Percentiles rank a stretch among this genome's conserved stretches.
These are phyloP conservation scores for Tulasnella sp. DNA, from an alignment of 768 basidiomycete genomes.

Conservation along the genomic window DNA sequence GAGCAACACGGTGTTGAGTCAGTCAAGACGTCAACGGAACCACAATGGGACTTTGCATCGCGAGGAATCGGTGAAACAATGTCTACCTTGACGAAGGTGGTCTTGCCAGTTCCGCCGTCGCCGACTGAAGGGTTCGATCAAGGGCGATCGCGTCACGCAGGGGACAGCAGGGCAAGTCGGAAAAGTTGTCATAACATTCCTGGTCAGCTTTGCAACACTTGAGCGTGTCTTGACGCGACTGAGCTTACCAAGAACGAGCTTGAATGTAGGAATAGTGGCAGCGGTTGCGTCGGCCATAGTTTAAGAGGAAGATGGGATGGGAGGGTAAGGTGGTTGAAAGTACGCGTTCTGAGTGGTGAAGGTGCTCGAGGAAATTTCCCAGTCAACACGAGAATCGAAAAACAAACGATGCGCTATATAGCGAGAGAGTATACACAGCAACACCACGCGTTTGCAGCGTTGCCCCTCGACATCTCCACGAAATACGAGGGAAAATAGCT, in stretches of 20 bases:
- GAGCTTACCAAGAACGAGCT: constrained; percentile 91
- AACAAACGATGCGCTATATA: constrained; percentile 10
- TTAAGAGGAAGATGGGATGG: constrained; percentile 3
- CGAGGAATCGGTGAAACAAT: constrained; percentile 43
- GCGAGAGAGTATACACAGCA: not conserved
- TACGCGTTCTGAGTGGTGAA: constrained; percentile 7
- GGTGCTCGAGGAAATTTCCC: constrained; percentile 22
- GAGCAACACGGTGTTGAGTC: constrained; percentile 45
- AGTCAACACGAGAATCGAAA: constrained; percentile 23
- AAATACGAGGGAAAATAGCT: not conserved
- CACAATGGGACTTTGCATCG: not conserved
- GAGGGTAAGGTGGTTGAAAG: not conserved
- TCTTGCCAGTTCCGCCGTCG: constrained; percentile 96
- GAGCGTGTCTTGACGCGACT: constrained; percentile 32
- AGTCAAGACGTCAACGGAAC: constrained; percentile 17
- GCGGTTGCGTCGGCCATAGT: constrained; percentile 18
- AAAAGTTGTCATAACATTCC: constrained; percentile 22
- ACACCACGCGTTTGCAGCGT: constrained; percentile 7
- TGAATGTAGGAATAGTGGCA: constrained; percentile 79
- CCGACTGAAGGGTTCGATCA: constrained; percentile 56
- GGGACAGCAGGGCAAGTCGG: constrained; percentile 31
- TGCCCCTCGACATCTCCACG: not conserved
- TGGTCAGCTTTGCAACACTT: constrained; percentile 30
- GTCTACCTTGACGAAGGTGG: constrained; percentile 92
- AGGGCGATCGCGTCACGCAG: constrained; percentile 30